A percentile compares a stretch with the other conserved stretches of the same genome.
These are phyloP conservation scores for Drosera spatulata DNA, from an alignment of 179 eudicot species.

Conservation along the genomic window DNA sequence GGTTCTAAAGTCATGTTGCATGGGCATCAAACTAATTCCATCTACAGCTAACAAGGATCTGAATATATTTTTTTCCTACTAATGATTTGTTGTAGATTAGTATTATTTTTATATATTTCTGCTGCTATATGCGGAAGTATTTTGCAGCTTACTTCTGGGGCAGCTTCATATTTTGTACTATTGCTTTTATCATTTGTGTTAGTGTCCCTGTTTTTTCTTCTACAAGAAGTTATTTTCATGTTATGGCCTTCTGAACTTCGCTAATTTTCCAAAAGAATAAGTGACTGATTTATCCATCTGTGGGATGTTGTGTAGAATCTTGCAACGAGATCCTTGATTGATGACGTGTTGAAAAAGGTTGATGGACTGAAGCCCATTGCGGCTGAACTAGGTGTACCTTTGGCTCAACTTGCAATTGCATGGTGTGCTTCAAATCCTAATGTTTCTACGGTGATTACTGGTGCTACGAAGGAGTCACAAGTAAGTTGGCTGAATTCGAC, in stretches of 20 bases:
- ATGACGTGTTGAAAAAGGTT: conserved; percentile 81
- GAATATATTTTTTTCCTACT: too few species aligned
- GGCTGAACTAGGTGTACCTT: conserved; percentile 67
- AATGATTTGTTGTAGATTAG: too few species aligned
- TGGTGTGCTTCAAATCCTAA: conserved; percentile 98
- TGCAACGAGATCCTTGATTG: conserved; percentile 76
- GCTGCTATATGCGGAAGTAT: too few species aligned
- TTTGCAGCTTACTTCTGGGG: too few species aligned
- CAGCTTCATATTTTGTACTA: too few species aligned
- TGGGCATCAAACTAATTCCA: too few species aligned
- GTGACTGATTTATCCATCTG: background rate
- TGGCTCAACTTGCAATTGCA: conserved; percentile 91
- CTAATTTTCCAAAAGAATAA: background rate
- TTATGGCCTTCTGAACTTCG: background rate
- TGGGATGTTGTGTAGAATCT: conserved; percentile 45
- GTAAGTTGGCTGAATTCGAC: conserved; percentile 17
- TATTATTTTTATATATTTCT: too few species aligned
- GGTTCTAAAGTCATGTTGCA: too few species aligned
- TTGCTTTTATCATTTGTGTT: too few species aligned
- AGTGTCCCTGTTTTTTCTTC: too few species aligned
- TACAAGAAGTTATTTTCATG: too few species aligned
- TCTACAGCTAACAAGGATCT: too few species aligned
- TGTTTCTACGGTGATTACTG: conserved; percentile 94
- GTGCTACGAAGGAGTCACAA: conserved; percentile 86
- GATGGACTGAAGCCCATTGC: conserved; percentile 85